Base-by-base conservation (phyloP, 2,329 filamentous ascomycete species). In the Aspergillus sp. region DNA sequence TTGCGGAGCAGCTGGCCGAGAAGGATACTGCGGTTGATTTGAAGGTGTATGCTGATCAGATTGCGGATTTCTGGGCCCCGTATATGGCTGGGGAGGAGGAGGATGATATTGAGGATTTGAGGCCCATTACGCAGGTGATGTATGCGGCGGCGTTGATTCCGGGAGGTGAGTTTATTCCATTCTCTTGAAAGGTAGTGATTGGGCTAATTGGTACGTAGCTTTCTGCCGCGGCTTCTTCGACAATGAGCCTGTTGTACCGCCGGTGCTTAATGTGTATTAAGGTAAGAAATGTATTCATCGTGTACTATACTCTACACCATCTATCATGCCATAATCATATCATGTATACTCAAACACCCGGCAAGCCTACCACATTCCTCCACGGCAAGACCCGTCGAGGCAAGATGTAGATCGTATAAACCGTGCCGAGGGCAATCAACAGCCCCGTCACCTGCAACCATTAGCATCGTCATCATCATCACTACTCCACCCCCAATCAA, bases 111-210 rank as follows among this genome's bases (percentile, higher is more conserved):
- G 68, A 77, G 4, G 82, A 83, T 49, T 66, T 86, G 63, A 72
- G 76, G 48, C 83, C 84, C 0, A 86, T 86, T 42, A 85, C 82
- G 4, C 70, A 78, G 21, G 83, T 83, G 41, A 86, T 86, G 84
- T 85, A 84, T 73, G 81, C 84, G 13, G 76, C 83, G 4, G 83
- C 83, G 36, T 64, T 86, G 64, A 78, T 84, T 53, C 82, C 83
- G 4, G 84, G 84, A 65, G 82, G 83, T 85, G 65, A 80, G 81
- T 75, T 25, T 11, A 15, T 25, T n/a, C 25, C 17, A 10, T 11
- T 32, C 21, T 10, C 15, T 27, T 27, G 25, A 27, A 1, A 30
- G 27, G 0, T 27, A 7, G 13, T 21, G 21, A 25, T 13, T 19
- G 36, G 19, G 42, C 54, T 58, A 42, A 53, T 36, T 4, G 30